Percentiles rank a stretch among this genome's conserved stretches.
Conservation (phyloP, 1,139 yeast genomes). For the Candida neerlandica region DNA sequence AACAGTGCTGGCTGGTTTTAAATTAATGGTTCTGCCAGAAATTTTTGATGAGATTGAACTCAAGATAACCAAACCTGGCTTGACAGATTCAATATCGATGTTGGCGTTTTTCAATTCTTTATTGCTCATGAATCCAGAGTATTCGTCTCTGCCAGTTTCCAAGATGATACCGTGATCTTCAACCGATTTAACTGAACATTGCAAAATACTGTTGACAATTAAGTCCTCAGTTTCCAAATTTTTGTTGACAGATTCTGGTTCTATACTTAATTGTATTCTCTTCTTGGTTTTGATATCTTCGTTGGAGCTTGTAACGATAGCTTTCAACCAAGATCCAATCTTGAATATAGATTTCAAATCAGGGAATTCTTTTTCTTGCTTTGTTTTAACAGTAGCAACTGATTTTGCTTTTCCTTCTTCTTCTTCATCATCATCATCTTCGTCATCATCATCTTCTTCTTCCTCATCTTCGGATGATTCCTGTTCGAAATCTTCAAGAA, state of each 20-base stretch:
- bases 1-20: slow-evolving; percentile 42
- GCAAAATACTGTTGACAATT: slow-evolving; percentile 62
- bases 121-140: slow-evolving; percentile 76
- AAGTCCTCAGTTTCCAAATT: slow-evolving; percentile 66
- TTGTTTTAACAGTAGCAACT: slow-evolving; percentile 28
- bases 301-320: slow-evolving; percentile 58
- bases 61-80: slow-evolving; percentile 52
- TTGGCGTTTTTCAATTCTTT: slow-evolving; percentile 50
- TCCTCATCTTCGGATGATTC: slow-evolving; percentile 46
- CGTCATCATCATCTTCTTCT: slow-evolving; percentile 46
- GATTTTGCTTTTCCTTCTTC: slow-evolving; percentile 8
- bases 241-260: slow-evolving; percentile 72
- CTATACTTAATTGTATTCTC: slow-evolving; percentile 72
- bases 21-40: slow-evolving; percentile 62
- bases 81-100: slow-evolving; percentile 21
- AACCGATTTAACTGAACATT: slow-evolving; percentile 72
- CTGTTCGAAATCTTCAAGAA: slow-evolving; percentile 54
- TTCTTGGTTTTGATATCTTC: slow-evolving; percentile 54
- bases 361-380: slow-evolving; percentile 50
- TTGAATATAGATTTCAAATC: slow-evolving; percentile 55
- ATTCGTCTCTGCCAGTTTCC: slow-evolving; percentile 59
- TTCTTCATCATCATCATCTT: slow-evolving; percentile 35
- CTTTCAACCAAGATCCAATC: slow-evolving; percentile 86
- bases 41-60: slow-evolving; percentile 47
- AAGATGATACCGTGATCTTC: slow-evolving; percentile 92